Percentiles rank a stretch among this genome's conserved stretches.
phyloP scores from a whole-genome alignment of 495 filamentous ascomycete species.

The Daldinia vernicosa region DNA sequence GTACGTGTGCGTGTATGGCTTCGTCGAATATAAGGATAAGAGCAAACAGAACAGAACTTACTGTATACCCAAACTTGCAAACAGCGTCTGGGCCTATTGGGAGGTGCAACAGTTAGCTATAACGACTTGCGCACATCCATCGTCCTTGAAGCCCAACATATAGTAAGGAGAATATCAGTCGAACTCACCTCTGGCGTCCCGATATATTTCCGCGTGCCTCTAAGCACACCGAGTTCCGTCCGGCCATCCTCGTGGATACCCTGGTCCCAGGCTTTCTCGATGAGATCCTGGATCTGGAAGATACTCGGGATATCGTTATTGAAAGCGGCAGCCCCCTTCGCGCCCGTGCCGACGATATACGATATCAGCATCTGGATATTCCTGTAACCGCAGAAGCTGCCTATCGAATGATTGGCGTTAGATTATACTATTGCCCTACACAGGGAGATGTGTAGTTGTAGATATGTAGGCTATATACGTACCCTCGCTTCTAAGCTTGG shows the following conservation, averaged over 20 bases:
- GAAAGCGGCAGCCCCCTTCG: conserved; percentile 68
- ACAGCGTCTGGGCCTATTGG: conserved; percentile 78
- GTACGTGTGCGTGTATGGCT: neutral
- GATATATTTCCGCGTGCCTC: conserved; percentile 91
- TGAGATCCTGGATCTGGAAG: conserved; percentile 84
- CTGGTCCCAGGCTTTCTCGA: conserved; percentile 89
- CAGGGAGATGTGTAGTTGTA: neutral
- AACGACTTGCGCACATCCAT: neutral
- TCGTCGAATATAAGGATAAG: neutral
- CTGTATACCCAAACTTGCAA: conserved; percentile 73
- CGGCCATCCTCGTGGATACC: conserved; percentile 80
- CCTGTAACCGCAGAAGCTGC: conserved; percentile 96
- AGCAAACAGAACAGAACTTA: conserved; percentile 47
- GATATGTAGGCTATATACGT: neutral
- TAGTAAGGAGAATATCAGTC: neutral
- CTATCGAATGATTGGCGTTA: conserved; percentile 42
- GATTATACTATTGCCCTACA: neutral
- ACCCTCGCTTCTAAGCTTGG: conserved; percentile 78
- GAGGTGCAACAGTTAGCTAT: conserved; percentile 3
- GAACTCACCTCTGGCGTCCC: conserved; percentile 84
- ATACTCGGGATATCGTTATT: conserved; percentile 74
- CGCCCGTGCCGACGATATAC: conserved; percentile 69
- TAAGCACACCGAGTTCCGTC: conserved; percentile 86
- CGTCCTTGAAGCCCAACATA: neutral
- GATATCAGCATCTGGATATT: conserved; percentile 96